phyloP scores from a whole-genome alignment of 2,329 filamentous ascomycete genomes.

The Pseudogymnoascus sp. region DNA sequence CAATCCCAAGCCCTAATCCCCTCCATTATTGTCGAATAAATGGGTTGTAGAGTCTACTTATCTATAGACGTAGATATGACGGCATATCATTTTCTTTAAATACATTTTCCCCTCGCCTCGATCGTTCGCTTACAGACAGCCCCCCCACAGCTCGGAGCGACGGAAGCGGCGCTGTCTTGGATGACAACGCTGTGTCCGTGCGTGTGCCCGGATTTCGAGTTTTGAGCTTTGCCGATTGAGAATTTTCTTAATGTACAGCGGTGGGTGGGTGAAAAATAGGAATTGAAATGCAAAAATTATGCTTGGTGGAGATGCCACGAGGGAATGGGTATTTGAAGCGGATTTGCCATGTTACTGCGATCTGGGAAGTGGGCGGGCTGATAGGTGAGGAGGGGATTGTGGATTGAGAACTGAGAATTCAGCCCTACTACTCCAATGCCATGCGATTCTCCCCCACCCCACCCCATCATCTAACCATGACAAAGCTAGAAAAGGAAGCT shows the following conservation, averaged over 20 bases:
- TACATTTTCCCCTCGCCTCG: neutral
- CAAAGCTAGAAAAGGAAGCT: neutral
- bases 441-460: neutral
- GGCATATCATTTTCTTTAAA: neutral
- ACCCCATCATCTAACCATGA: neutral
- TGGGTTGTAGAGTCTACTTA: neutral
- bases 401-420: slow-evolving; percentile 7
- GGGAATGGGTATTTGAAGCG: neutral
- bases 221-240: neutral
- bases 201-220: neutral
- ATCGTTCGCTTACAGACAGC: neutral
- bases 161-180: neutral
- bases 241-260: neutral
- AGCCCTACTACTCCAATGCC: neutral
- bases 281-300: neutral
- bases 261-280: neutral
- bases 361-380: neutral
- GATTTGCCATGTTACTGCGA: neutral
- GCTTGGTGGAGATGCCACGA: neutral
- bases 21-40: neutral
- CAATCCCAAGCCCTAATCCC: neutral
- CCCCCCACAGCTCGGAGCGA: neutral
- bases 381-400: neutral
- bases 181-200: neutral
- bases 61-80: neutral